Evolutionary conservation across 2,329 filamentous ascomycete genomes (phyloP).

Genomic region (Exophiala sideris): DNA sequence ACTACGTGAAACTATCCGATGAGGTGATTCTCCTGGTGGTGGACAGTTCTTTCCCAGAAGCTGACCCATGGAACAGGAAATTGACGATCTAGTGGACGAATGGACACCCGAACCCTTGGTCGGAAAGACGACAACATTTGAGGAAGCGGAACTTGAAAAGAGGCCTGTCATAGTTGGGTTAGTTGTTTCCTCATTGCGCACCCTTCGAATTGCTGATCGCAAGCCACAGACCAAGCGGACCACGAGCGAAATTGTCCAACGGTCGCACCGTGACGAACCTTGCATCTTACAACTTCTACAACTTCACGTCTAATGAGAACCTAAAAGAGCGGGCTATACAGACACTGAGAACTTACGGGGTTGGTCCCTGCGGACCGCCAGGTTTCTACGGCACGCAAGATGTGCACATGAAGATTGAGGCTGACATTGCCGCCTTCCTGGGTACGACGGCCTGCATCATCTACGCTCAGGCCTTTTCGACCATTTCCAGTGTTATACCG

Average conservation of each 20-base stretch:
- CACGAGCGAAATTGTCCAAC: constrained; percentile 82
- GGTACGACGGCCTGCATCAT: constrained; percentile 88
- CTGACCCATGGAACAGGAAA: constrained; percentile 58
- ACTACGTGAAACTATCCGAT: constrained; percentile 83
- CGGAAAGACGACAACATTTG: constrained; percentile 65
- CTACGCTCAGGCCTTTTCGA: constrained; percentile 94
- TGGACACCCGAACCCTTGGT: constrained; percentile 95
- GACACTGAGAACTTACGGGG: constrained; percentile 89
- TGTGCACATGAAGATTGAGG: constrained; percentile 94
- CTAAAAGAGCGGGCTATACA: constrained; percentile 95
- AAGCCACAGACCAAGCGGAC: constrained; percentile 69
- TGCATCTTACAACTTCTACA: constrained; percentile 95
- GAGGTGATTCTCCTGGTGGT: constrained; percentile 50
- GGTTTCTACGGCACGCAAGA: constrained; percentile 99
- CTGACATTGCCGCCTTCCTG: constrained; percentile 85
- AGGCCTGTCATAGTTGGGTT: constrained; percentile 86
- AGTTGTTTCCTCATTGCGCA: constrained; percentile 23
- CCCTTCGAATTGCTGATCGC: constrained; percentile 2
- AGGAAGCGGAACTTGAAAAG: constrained; percentile 79
- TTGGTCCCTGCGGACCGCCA: constrained; percentile 92
- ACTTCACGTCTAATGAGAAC: constrained; percentile 87
- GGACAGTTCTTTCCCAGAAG: not conserved
- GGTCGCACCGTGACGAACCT: constrained; percentile 91
- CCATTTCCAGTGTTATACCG: constrained; percentile 94
- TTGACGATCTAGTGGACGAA: constrained; percentile 93